Base-by-base conservation (phyloP, 2,329 filamentous ascomycete genomes). In the Fusarium sublunatum region DNA sequence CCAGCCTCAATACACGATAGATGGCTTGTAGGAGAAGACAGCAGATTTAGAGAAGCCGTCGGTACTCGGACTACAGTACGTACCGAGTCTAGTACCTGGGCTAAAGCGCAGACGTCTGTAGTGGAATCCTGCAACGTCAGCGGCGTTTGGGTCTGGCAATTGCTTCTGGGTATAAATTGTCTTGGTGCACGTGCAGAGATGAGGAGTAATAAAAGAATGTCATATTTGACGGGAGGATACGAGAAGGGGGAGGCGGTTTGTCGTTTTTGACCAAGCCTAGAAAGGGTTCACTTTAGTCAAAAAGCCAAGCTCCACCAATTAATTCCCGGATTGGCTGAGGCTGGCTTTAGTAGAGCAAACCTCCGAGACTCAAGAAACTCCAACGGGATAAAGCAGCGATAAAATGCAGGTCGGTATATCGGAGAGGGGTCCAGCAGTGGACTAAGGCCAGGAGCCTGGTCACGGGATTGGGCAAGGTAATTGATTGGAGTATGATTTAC, bases 91-190 rank as follows among this genome's bases (percentile, higher is more conserved):
- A 22, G 56, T 59, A 55, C 57, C 57, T 47, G 48, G 49, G 49
- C 57, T 43, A 51, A 29, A 53, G 9, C 13, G 6, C 26, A 28
- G 26, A 22, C 38, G 53, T 39, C 46, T 61, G 56, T 52, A 43
- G 57, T 19, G 35, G 28, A 25, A 54, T 35, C 40, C 32, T 38
- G 28, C 40, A 63, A 53, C 63, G 63, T 69, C 57, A 65, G 63
- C 42, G 57, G 64, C 61, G 60, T 46, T 44, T 31, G 5, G 11
- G 29, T 11, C 29, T 31, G 29, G 29, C 29, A 31, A 31, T 31
- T 31, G 29, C 29, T 11, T 31, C 2, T 31, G n/a, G 4, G 9
- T 31, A 11, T 11, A 42, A 5, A 39, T 5, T 19, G 7, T 11
- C 9, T 38, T 38, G 36, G 2, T n/a, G 24, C 35, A 15, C 13